A percentile compares a stretch with the other conserved stretches of the same genome.
These are phyloP conservation scores for Euphorbia corollata DNA, from an alignment of 441 rosid genomes.

Conservation along the genomic window DNA sequence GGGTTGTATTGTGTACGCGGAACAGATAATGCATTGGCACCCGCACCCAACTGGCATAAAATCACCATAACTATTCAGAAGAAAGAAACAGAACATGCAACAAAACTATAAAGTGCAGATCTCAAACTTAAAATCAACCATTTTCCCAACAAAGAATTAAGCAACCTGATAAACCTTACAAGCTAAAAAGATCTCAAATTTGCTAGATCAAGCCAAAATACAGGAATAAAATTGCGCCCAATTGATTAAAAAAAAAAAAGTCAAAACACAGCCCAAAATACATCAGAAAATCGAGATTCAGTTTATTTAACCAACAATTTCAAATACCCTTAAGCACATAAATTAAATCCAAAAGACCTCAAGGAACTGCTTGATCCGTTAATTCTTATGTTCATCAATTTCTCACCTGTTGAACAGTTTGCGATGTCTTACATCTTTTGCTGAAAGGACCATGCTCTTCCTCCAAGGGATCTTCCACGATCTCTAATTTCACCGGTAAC, in stretches of 20 bases:
- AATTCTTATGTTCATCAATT: background rate
- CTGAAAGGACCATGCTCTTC: conserved; percentile 59
- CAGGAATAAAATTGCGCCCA: background rate
- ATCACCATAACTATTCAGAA: background rate
- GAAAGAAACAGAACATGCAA: background rate
- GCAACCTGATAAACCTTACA: background rate
- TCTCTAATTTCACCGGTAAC: conserved; percentile 72
- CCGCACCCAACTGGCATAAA: conserved; percentile 53
- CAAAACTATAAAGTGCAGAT: background rate
- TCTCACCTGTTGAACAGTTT: conserved; percentile 30
- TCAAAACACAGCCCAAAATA: background rate
- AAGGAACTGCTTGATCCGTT: background rate
- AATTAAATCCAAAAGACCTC: background rate
- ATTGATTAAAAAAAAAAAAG: background rate
- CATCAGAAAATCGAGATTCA: background rate
- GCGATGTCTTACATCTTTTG: conserved; percentile 57
- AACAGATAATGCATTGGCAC: conserved; percentile 41
- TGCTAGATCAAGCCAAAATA: too few species aligned
- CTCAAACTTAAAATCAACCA: background rate
- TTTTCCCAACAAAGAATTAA: background rate
- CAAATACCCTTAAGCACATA: too few species aligned
- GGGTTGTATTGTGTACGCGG: conserved; percentile 67
- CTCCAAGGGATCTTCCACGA: conserved; percentile 58
- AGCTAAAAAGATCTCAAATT: conserved; percentile 6
- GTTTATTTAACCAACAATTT: background rate